phyloP scores from a whole-genome alignment of 805 yeast species.

The Pichia insulana region DNA sequence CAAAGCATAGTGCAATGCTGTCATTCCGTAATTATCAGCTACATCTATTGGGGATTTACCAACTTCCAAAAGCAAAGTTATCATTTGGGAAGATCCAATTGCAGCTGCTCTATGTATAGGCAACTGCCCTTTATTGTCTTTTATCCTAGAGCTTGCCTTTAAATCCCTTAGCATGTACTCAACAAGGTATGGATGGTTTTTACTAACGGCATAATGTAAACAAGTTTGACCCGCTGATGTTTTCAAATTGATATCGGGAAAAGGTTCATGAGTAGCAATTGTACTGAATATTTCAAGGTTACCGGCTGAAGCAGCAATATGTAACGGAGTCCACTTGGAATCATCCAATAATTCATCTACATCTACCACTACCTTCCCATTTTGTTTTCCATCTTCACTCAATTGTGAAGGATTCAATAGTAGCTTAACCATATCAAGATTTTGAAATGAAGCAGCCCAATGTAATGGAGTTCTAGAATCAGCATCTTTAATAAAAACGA shows the following conservation, averaged over 20 bases:
- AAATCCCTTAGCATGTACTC: slow-evolving; percentile 41
- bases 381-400: neutral
- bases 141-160: slow-evolving; percentile 53
- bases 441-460: slow-evolving; percentile 75
- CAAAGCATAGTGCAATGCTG: slow-evolving; percentile 80
- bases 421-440: slow-evolving; percentile 41
- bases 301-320: slow-evolving; percentile 75
- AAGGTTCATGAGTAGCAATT: slow-evolving; percentile 42
- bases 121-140: slow-evolving; percentile 57
- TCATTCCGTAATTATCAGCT: slow-evolving; percentile 69
- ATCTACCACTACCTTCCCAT: slow-evolving; percentile 31
- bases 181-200: slow-evolving; percentile 49
- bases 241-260: slow-evolving; percentile 51
- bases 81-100: slow-evolving; percentile 53
- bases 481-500: slow-evolving; percentile 43
- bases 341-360: slow-evolving; percentile 63
- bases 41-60: slow-evolving; percentile 59
- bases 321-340: slow-evolving; percentile 85
- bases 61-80: slow-evolving; percentile 41
- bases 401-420: slow-evolving; percentile 23
- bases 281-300: slow-evolving; percentile 41
- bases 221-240: slow-evolving; percentile 65
- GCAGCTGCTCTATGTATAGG: slow-evolving; percentile 83
- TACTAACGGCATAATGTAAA: slow-evolving; percentile 69
- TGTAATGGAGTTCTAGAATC: slow-evolving; percentile 79